These are phyloP conservation scores for Trichoderma semiorbis DNA, from an alignment of 2,329 filamentous ascomycete species.

Conservation along the genomic window DNA sequence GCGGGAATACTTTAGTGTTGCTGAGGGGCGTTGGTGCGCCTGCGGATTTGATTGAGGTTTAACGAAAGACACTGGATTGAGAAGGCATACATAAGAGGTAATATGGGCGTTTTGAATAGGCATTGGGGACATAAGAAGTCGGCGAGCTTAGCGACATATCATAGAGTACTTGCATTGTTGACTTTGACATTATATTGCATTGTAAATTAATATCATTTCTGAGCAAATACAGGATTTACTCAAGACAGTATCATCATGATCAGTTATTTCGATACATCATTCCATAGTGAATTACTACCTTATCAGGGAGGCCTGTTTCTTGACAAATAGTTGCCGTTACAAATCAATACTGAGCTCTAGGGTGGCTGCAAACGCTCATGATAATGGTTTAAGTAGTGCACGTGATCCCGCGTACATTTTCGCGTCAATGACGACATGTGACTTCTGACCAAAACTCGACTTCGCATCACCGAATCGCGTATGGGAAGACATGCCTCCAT, in stretches of 20 bases:
- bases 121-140: background rate
- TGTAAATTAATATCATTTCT: background rate
- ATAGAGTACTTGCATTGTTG: background rate
- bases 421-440: conserved; percentile 29
- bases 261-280: background rate
- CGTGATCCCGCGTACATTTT: conserved; percentile 30
- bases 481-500: conserved; percentile 58
- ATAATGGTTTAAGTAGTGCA: conserved; percentile 15
- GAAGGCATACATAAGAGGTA: background rate
- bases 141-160: background rate
- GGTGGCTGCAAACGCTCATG: background rate
- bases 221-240: background rate
- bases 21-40: conserved; percentile 81
- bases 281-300: background rate
- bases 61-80: conserved; percentile 1
- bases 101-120: background rate
- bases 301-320: accelerated
- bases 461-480: background rate
- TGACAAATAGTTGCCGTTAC: background rate
- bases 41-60: conserved; percentile 62
- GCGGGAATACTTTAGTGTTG: conserved; percentile 86
- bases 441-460: background rate
- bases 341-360: background rate
- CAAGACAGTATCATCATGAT: background rate
- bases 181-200: background rate